Evolutionary conservation across 108 stramenopile genomes (phyloP), one percentile per base, ranked within the genome.

Genomic region (Fragilaria crotonensis): DNA sequence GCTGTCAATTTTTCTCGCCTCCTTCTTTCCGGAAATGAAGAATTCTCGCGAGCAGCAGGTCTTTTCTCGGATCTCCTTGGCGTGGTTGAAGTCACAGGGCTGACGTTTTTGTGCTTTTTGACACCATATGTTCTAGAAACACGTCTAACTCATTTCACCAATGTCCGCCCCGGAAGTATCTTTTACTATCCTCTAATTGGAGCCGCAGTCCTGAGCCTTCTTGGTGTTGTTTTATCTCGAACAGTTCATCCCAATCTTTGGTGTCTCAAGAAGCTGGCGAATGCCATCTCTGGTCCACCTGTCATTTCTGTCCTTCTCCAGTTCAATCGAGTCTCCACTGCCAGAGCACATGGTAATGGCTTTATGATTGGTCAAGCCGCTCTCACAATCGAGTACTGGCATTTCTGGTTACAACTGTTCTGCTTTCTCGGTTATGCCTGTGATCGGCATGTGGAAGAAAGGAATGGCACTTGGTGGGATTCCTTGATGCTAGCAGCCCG

Each of bases 211-310:
- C 5, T 57, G 11, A 36, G 32, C 33, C 18, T 36, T 20, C 19
- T 17, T 4, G 55, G 55, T 20, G 29, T 32, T 2, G 17, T 57
- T 21, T 9, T 57, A 25, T 21, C 55, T 2, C 21, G n/a, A 21
- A 17, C 25, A 2, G 55, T 36, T 4, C 55, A 57, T 57, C 55
- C 55, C 2, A 33, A 57, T 26, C 33, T 18, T 20, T 57, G 29
- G 31, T 36, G 29, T 36, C 55, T 57, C 30, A 32, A 33, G 2
- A 57, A 57, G n/a, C 3, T 57, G 7, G 55, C 55, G 17, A 23
- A 57, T 22, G 55, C 55, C 3, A 20, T 19, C 14, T 57, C 55
- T 1, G 31, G 55, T 7, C 23, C 14, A n/a, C 33, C 33, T 22
- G 55, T 57, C 17, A 14, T 57, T 18, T 20, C 31, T 14, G 33